phyloP scores from a whole-genome alignment of 495 filamentous ascomycete species.

The Neurospora sp. region DNA sequence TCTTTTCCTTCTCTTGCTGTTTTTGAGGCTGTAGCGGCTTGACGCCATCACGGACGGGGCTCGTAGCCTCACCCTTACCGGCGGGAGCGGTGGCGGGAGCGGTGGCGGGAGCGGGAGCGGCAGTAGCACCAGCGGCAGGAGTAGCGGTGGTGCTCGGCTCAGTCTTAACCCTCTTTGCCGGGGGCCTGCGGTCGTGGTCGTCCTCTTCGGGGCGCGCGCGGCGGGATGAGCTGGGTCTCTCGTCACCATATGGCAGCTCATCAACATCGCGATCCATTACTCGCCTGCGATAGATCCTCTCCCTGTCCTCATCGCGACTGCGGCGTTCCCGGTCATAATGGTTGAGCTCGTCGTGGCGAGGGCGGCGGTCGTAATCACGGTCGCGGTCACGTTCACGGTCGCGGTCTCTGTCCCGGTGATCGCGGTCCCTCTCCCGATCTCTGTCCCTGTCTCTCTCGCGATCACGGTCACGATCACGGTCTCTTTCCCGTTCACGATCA shows the following conservation, averaged over 20 bases:
- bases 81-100: background rate
- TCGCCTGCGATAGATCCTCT: constrained; percentile 71
- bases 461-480: constrained; percentile 27
- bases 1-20: constrained; percentile 44
- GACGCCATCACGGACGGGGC: constrained; percentile 37
- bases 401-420: constrained; percentile 25
- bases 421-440: constrained; percentile 29
- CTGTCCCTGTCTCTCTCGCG: constrained; percentile 24
- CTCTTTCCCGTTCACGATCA: constrained; percentile 28
- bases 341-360: constrained; percentile 39
- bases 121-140: background rate
- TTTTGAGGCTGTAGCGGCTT: constrained; percentile 45
- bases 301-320: constrained; percentile 74
- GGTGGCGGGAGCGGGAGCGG: background rate
- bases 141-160: constrained; percentile 1
- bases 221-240: constrained; percentile 50
- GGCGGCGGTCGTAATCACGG: constrained; percentile 28
- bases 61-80: constrained; percentile 1
- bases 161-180: constrained; percentile 27
- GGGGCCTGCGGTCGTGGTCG: constrained; percentile 54
- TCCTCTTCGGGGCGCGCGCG: constrained; percentile 69
- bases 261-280: constrained; percentile 68
- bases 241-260: constrained; percentile 83
- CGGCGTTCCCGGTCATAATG: constrained; percentile 60
- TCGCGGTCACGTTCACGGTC: constrained; percentile 29